These are phyloP conservation scores for Andalucia godoyi DNA, from an alignment of 78 protist species.

Conservation along the genomic window DNA sequence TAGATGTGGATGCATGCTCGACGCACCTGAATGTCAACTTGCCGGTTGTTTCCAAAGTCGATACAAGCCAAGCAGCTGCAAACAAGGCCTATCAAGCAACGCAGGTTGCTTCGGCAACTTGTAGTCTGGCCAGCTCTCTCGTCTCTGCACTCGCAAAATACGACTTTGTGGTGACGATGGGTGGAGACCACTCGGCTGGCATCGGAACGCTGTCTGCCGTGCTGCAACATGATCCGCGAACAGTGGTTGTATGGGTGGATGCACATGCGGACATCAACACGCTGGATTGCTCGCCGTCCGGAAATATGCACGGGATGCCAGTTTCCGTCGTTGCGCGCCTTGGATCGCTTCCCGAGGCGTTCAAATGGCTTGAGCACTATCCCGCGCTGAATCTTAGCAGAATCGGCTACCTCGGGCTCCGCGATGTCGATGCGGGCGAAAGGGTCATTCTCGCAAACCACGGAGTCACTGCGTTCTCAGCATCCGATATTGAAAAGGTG, in stretches of 20 bases:
- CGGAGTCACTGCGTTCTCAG: neutral
- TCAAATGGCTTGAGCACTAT: neutral
- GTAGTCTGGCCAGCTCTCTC: neutral
- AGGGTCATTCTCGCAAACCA: neutral
- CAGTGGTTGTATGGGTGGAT: slow-evolving; percentile 31
- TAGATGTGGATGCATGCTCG: too few species aligned
- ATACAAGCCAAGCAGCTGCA: too few species aligned
- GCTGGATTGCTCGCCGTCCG: neutral
- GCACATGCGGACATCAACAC: slow-evolving; percentile 45
- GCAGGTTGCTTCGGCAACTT: neutral
- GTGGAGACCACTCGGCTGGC: slow-evolving; percentile 3
- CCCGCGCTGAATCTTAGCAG: neutral
- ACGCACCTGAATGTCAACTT: too few species aligned
- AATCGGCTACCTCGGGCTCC: slow-evolving; percentile 19
- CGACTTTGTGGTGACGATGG: neutral
- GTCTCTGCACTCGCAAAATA: neutral
- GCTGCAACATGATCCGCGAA: neutral
- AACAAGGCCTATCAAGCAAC: too few species aligned
- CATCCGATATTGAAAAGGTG: slow-evolving; percentile 8
- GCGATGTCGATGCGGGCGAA: slow-evolving; percentile 20
- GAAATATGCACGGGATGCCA: slow-evolving; percentile 45
- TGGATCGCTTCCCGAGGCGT: neutral
- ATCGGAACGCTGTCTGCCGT: neutral
- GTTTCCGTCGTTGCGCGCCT: slow-evolving; percentile 6
- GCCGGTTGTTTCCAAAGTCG: too few species aligned